A percentile compares a stretch with the other conserved stretches of the same genome.
Conservation (phyloP, 768 basidiomycete species). For the Lactifluus hygrophoroides region DNA sequence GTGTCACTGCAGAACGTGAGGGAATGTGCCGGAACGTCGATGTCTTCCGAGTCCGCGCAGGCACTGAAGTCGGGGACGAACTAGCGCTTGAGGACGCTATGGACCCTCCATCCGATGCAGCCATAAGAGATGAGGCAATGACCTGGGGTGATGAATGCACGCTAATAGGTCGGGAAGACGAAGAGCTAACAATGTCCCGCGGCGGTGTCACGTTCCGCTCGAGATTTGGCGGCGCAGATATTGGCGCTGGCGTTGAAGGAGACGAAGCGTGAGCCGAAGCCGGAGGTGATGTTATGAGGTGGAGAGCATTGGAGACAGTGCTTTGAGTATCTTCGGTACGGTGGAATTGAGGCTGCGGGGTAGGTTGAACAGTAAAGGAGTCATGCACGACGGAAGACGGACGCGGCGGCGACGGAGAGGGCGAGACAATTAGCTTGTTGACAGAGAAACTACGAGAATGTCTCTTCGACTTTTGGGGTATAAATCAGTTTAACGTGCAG, state of each 20-base stretch:
- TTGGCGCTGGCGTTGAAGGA: background rate
- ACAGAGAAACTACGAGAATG: constrained; percentile 36
- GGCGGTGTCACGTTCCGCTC: background rate
- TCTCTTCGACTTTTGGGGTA: constrained; percentile 34
- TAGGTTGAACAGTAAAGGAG: background rate
- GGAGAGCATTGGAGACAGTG: background rate
- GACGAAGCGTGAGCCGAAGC: background rate
- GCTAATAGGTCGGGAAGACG: background rate
- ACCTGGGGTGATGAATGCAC: background rate
- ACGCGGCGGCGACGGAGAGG: constrained; percentile 15
- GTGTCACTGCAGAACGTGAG: constrained; percentile 24
- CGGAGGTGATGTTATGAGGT: background rate
- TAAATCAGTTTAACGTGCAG: background rate
- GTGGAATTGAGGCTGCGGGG: background rate
- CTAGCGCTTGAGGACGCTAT: background rate
- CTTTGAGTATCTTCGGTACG: background rate
- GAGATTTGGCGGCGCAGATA: background rate
- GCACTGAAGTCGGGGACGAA: background rate
- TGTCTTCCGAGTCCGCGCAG: constrained; percentile 32
- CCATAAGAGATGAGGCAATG: background rate
- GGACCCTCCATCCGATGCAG: background rate
- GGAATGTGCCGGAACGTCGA: constrained; percentile 50
- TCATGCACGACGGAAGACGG: background rate
- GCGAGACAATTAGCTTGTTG: constrained; percentile 17
- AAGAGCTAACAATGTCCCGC: background rate